A percentile compares a stretch with the other conserved stretches of the same genome.
phyloP scores from a whole-genome alignment of 768 basidiomycete species.

The Leccinum subtestaceum region DNA sequence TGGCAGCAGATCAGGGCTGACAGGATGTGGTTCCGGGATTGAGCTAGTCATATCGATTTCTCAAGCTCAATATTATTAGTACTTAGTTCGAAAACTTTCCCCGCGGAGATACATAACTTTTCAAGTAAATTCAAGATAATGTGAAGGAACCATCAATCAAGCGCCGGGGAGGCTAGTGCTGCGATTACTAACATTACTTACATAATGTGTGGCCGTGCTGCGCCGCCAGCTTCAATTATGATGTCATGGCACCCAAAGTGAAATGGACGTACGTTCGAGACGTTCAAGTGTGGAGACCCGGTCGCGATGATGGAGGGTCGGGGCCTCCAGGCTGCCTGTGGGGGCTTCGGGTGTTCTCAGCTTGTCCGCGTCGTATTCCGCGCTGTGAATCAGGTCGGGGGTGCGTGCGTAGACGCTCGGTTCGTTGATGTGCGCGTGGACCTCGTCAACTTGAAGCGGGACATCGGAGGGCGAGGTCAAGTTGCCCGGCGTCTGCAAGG shows the following conservation, averaged over 20 bases:
- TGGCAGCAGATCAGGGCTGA: too few relatives aligned
- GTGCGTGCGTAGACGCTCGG: conserved; percentile 22
- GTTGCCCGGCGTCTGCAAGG: conserved; percentile 7
- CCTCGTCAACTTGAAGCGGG: conserved; percentile 18
- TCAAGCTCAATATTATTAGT: too few relatives aligned
- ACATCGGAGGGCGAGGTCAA: conserved; percentile 19
- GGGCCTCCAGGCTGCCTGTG: conserved; percentile 8
- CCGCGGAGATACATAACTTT: too few relatives aligned
- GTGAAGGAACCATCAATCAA: neutral
- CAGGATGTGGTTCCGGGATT: too few relatives aligned
- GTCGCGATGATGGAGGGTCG: neutral
- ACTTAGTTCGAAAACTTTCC: too few relatives aligned
- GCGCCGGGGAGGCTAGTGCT: too few relatives aligned
- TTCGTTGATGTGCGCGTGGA: conserved; percentile 25
- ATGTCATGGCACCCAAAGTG: too few relatives aligned
- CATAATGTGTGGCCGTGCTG: too few relatives aligned
- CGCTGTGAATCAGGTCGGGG: conserved; percentile 17
- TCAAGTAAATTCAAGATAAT: too few relatives aligned
- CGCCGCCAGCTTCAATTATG: too few relatives aligned
- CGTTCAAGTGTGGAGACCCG: neutral
- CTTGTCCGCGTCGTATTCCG: conserved; percentile 10
- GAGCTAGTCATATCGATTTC: too few relatives aligned
- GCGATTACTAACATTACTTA: too few relatives aligned
- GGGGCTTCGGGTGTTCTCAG: conserved; percentile 11
- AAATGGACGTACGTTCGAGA: neutral